Conservation (phyloP, 1,284 basidiomycete genomes). For the Cutaneotrichosporon dermatis region DNA sequence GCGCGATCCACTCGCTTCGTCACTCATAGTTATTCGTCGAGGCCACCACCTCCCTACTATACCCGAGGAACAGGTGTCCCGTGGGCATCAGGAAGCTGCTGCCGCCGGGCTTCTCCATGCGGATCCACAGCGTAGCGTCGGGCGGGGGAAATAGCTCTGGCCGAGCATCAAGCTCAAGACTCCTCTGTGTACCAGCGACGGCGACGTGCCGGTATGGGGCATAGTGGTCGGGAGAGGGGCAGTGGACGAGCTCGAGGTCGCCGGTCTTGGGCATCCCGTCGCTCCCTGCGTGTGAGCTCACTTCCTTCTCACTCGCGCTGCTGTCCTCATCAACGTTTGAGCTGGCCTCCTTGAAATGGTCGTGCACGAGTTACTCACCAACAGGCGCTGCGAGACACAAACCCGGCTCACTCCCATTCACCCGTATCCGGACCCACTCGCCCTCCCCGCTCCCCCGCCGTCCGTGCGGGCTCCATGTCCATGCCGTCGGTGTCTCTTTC, state of each 20-base stretch:
- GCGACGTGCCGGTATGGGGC: too few relatives aligned
- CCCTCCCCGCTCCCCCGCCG: too few relatives aligned
- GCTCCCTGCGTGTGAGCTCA: background rate
- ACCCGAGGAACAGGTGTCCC: slow-evolving; percentile 1
- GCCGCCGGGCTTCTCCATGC: background rate
- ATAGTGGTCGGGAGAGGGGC: background rate
- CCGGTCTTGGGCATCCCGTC: background rate
- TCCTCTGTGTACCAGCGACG: too few relatives aligned
- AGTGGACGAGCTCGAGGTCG: background rate
- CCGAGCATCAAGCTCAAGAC: too few relatives aligned
- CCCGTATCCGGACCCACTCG: background rate
- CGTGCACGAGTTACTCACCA: background rate
- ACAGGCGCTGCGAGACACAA: background rate
- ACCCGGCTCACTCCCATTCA: background rate
- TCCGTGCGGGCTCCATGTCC: background rate
- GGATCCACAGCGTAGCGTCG: background rate
- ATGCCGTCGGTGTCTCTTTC: background rate
- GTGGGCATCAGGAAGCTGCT: background rate
- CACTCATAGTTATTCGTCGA: background rate
- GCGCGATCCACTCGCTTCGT: background rate
- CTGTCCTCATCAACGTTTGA: too few relatives aligned
- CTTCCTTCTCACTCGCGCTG: too few relatives aligned
- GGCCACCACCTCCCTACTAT: background rate
- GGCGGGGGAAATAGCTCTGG: too few relatives aligned
- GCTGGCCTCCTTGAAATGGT: background rate